Evolutionary conservation across 2,329 filamentous ascomycete genomes (phyloP), one percentile per base, ranked within the genome.

Genomic region (Colletotrichum cordylinicola): DNA sequence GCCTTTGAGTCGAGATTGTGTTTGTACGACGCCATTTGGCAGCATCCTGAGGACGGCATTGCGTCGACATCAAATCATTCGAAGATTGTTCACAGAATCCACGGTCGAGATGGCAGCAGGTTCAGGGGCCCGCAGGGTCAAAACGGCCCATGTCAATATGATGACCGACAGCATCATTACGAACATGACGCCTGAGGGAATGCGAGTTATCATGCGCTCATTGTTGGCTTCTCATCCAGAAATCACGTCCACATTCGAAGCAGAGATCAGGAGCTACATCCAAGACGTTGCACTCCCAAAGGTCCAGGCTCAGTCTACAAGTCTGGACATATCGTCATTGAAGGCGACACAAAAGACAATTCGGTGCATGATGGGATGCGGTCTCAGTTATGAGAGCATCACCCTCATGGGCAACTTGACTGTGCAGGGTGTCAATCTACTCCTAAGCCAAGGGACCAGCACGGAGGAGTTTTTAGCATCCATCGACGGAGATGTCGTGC

Each of bases 111-210:
- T 74, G 72, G 35, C 60, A 29, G n/a, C 72, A 35, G 16, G n/a
- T 6, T 8, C 67, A 15, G 58, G 48, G 8, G 48, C 43, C n/a
- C 60, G 29, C 21, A 48, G 77, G 67, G 76, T 75, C 69, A 80
- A 78, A n/a, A 78, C 76, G 43, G 84, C 85, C 31, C 86, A 88
- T 78, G 85, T 87, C 76, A 88, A 88, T 68, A 86, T 87, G 83
- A 87, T 87, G 86, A 85, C 84, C 3, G 86, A 87, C 72, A 86
- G 84, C 6, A 83, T 87, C 72, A 85, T 88, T 68, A 84, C 83
- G n/a, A 87, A 85, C 61, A 76, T 88, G 29, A 81, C 85, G 1
- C 77, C 80, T 1, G 85, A 86, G n/a, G 85, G 82, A 7, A 77
- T 88, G 18, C 83, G 86, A 4, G 80, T 81, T 8, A 80, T 87